These are phyloP conservation scores for Phalaenopsis hybrid DNA, from an alignment of 116 monocot species.

Conservation along the genomic window DNA sequence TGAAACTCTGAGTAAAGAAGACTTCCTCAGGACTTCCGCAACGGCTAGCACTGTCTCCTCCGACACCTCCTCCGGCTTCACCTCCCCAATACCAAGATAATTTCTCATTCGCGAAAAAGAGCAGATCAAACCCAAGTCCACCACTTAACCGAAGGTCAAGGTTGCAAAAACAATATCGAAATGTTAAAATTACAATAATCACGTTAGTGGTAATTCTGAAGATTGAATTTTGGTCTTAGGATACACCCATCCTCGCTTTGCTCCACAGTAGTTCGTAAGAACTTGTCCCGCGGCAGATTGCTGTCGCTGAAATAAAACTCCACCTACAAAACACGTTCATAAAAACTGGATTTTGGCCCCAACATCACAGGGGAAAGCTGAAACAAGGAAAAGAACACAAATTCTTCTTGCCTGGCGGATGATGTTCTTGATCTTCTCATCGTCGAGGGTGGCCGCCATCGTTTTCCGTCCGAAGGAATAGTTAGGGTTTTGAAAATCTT, in stretches of 20 bases:
- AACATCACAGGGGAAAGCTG: background rate
- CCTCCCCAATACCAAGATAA: slow-evolving; percentile 34
- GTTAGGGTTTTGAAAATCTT: background rate
- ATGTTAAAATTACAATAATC: background rate
- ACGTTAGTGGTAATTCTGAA: background rate
- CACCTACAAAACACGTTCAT: slow-evolving; percentile 33
- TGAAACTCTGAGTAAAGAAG: slow-evolving; percentile 52
- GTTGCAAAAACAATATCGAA: background rate
- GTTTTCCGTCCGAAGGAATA: background rate
- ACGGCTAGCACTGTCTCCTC: slow-evolving; percentile 52
- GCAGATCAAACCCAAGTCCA: slow-evolving; percentile 71
- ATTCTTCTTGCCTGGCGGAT: slow-evolving; percentile 36
- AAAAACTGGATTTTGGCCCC: background rate
- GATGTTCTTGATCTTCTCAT: slow-evolving; percentile 29
- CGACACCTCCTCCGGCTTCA: slow-evolving; percentile 50
- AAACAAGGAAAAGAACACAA: too few relatives aligned
- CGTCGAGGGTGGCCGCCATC: slow-evolving; percentile 26
- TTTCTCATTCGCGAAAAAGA: slow-evolving; percentile 65
- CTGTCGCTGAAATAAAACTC: slow-evolving; percentile 94
- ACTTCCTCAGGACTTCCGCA: slow-evolving; percentile 51
- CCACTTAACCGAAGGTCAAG: slow-evolving; percentile 37
- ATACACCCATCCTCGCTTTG: slow-evolving; percentile 67
- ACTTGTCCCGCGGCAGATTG: slow-evolving; percentile 70
- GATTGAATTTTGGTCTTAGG: slow-evolving; percentile 10
- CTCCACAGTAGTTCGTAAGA: slow-evolving; percentile 41